phyloP scores from a whole-genome alignment of 1,284 basidiomycete species.

The Ustilago vetiveriae region DNA sequence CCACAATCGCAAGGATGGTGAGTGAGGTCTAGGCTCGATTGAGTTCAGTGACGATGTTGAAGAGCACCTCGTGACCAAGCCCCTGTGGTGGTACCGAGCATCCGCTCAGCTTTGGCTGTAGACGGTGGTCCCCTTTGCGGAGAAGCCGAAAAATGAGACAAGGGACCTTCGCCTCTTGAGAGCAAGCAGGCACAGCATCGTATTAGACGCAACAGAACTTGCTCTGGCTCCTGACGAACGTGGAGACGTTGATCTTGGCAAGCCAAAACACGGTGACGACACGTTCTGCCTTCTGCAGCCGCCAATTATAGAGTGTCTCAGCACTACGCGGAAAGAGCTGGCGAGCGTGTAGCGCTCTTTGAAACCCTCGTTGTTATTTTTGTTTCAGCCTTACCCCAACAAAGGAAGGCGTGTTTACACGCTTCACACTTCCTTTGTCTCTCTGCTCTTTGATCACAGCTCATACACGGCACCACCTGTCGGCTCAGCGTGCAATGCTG shows the following conservation, averaged over 20 bases:
- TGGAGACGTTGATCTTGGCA: not conserved
- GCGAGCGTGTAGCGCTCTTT: no score
- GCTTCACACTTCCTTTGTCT: no score
- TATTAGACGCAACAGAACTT: no score
- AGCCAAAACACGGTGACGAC: conserved; percentile 6
- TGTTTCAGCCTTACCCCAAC: conserved; percentile 1
- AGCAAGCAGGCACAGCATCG: no score
- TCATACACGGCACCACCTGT: no score
- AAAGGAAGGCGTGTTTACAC: conserved; percentile 1
- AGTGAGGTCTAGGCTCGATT: not conserved
- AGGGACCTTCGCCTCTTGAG: no score
- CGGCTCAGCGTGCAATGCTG: no score
- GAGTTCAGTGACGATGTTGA: not conserved
- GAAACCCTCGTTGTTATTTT: not conserved
- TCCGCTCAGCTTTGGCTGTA: not conserved
- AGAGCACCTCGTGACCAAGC: conserved; percentile 7
- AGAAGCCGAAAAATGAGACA: not conserved
- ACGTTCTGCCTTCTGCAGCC: not conserved
- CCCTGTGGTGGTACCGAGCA: conserved; percentile 1
- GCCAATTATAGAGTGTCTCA: no score
- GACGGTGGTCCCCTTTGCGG: no score
- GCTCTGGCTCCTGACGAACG: not conserved
- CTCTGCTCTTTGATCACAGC: no score
- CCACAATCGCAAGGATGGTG: not conserved
- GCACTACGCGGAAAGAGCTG: no score